phyloP scores from a whole-genome alignment of 1,284 basidiomycete species.

The Melampsora medusae region DNA sequence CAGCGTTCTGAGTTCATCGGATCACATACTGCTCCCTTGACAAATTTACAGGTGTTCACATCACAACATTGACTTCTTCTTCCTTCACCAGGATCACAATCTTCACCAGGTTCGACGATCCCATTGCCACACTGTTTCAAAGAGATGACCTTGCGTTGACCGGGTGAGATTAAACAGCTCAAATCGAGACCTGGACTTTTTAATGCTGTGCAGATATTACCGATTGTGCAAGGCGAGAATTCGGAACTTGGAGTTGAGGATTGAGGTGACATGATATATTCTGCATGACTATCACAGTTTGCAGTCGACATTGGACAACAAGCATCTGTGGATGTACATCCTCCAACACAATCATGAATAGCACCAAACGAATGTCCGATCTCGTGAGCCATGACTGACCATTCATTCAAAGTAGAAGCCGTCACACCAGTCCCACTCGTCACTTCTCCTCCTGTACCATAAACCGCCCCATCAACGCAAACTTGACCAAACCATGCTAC shows the following conservation, averaged over 20 bases:
- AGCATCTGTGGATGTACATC: constrained; percentile 48
- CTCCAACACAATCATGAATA: constrained; percentile 52
- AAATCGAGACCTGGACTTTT: not conserved
- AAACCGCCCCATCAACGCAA: constrained; percentile 51
- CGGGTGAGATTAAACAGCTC: constrained; percentile 2
- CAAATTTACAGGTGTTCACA: constrained; percentile 48
- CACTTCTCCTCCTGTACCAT: constrained; percentile 35
- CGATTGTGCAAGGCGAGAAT: constrained; percentile 50
- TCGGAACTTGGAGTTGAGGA: constrained; percentile 31
- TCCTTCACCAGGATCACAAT: constrained; percentile 52
- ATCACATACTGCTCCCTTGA: constrained; percentile 50
- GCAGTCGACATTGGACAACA: constrained; percentile 50
- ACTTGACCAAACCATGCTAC: constrained; percentile 84
- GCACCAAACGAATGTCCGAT: constrained; percentile 50
- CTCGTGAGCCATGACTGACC: constrained; percentile 53
- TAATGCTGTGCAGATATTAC: constrained; percentile 52
- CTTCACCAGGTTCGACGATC: constrained; percentile 52
- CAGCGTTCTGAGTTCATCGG: constrained; percentile 49
- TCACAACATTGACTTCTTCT: constrained; percentile 50
- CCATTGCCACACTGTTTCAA: constrained; percentile 52
- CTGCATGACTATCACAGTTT: constrained; percentile 49
- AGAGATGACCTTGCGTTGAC: constrained; percentile 47
- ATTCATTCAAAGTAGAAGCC: constrained; percentile 49
- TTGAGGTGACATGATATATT: constrained; percentile 49
- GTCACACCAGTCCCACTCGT: constrained; percentile 53